Base-by-base conservation (phyloP, 306 rosid genomes). In the Trichosanthes truncata region DNA sequence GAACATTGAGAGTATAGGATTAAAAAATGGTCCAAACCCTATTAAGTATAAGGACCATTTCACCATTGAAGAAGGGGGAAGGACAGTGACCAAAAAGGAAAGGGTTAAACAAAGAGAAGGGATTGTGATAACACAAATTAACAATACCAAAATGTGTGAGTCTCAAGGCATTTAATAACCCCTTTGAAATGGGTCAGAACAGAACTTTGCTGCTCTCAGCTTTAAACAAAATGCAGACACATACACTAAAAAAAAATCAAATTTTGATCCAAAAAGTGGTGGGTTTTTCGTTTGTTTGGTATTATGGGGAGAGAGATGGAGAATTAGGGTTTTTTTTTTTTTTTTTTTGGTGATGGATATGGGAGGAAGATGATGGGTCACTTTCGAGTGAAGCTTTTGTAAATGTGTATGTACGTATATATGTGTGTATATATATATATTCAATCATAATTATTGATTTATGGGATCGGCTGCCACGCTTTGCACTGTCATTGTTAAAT, bases 391-490 rank as follows among this genome's bases (percentile, higher is more conserved):
- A 59, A 48, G 38, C 73, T 76, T 80, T 23, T 53, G 69, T 52
- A 8, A 74, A 29, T 62, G 31, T 81, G 38, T 84, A 67, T 79
- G 56, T 49, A 15, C 13, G 13, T 49, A 49, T 49, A 57, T 60
- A 26, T 25, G 11, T 51, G 2, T 55, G 7, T 53, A 2, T 7
- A 7, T 6, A 7, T 53, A n/a, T 7, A 3, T 20, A n/a, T 63
- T 63, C 1, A 61, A 61, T 61, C 67, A 76, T 80, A 82, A 84
- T 84, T 62, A 84, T 84, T 86, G 85, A 82, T 83, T 84, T 84
- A 71, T 82, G 89, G 89, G 89, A 87, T 87, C 87, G 81, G 87
- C 89, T 84, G 87, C 89, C 82, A 63, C 80, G 79, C 80, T 81
- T 83, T 76, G 90, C 88, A 79, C 82, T 83, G 86, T 87, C 86